Evolutionary conservation across 352 stramenopile species (phyloP).

Genomic region (Globisporangium nunn): DNA sequence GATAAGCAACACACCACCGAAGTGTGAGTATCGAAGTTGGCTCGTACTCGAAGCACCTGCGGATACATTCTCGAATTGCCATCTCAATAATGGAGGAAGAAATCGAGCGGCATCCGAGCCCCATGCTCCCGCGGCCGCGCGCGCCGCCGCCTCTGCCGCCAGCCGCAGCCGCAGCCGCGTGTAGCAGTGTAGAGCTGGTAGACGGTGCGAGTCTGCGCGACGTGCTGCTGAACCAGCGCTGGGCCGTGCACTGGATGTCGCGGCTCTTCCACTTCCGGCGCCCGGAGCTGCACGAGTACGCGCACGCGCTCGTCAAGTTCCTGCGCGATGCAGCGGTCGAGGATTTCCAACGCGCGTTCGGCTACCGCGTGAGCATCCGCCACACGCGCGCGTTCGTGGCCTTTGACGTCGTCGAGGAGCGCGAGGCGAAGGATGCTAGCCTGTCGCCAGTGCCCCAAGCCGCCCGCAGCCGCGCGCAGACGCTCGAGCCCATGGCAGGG

Average conservation of each 20-base stretch:
- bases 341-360: constrained; percentile 40
- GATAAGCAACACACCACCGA: neutral
- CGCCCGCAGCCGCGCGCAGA: constrained; percentile 1
- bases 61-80: too few species aligned
- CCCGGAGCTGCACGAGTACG: constrained; percentile 41
- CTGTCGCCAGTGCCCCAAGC: neutral
- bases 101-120: neutral
- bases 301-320: constrained; percentile 59
- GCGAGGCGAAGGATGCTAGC: constrained; percentile 13
- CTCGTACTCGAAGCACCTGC: too few species aligned
- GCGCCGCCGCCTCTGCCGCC: constrained; percentile 1
- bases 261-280: constrained; percentile 51
- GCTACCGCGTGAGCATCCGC: constrained; percentile 60
- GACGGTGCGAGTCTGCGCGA: constrained; percentile 33
- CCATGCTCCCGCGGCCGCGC: neutral
- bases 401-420: constrained; percentile 54
- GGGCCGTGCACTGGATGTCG: constrained; percentile 58
- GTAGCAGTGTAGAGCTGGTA: constrained; percentile 3
- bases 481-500: neutral
- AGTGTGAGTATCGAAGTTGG: too few species aligned
- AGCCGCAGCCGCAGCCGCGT: neutral
- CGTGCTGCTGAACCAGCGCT: constrained; percentile 42
- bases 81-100: neutral
- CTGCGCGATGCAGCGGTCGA: constrained; percentile 40
- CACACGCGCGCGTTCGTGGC: constrained; percentile 38